A percentile compares a stretch with the other conserved stretches of the same genome.
Conservation (phyloP, 169 alveolate genomes). For the Cardiosporidium cionae region DNA sequence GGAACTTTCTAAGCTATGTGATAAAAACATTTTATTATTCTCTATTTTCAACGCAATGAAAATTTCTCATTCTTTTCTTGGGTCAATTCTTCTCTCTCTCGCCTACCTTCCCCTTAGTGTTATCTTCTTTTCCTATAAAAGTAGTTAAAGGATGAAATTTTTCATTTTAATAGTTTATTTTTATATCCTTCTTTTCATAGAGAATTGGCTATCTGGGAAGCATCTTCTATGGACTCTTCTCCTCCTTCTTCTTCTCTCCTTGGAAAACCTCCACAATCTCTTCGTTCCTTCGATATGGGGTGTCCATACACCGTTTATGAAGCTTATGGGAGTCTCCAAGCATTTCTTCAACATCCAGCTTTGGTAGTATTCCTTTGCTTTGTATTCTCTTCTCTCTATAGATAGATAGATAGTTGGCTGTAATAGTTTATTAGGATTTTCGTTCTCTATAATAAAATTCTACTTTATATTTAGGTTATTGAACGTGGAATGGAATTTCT, state of each 20-base stretch:
- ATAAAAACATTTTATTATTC: no score
- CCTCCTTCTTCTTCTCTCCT: neutral
- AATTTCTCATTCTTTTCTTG: no score
- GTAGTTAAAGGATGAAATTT: no score
- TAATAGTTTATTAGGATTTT: no score
- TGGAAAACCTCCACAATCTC: neutral
- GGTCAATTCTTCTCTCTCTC: no score
- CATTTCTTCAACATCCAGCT: neutral
- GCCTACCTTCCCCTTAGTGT: no score
- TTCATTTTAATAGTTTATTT: no score
- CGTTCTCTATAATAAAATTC: neutral
- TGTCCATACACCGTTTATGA: neutral
- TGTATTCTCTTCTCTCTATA: neutral
- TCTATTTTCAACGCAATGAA: no score
- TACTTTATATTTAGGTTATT: neutral
- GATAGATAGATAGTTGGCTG: neutral
- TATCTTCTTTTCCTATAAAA: no score
- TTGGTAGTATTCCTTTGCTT: neutral
- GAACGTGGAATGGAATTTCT: neutral
- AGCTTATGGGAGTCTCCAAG: neutral
- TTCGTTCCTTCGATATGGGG: neutral
- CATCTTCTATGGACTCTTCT: neutral
- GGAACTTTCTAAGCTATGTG: no score
- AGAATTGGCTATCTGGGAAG: no score
- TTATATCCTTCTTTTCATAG: no score